A percentile compares a stretch with the other conserved stretches of the same genome.
Conservation (phyloP, 495 filamentous ascomycete species). For the Daldinia childiae region DNA sequence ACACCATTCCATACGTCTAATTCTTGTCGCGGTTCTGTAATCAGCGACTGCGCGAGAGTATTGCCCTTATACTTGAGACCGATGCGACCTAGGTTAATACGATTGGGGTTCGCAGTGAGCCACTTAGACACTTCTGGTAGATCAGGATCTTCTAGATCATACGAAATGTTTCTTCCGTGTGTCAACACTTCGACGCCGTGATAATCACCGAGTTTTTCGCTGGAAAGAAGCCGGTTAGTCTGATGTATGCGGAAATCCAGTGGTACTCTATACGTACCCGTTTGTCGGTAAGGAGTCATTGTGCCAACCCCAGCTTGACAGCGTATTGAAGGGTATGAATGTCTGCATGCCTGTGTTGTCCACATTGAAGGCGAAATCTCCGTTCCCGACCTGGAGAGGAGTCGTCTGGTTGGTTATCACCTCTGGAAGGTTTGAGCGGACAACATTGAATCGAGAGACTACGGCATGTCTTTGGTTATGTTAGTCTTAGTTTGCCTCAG, state of each 20-base stretch:
- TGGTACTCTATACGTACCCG: constrained; percentile 10
- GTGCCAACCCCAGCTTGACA: constrained; percentile 58
- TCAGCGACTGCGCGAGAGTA: constrained; percentile 43
- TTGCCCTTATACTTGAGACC: constrained; percentile 53
- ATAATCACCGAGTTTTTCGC: constrained; percentile 40
- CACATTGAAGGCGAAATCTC: constrained; percentile 63
- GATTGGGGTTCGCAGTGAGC: constrained; percentile 55
- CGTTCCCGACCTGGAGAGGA: constrained; percentile 63
- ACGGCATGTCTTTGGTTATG: constrained; percentile 19
- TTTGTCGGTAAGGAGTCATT: constrained; percentile 53
- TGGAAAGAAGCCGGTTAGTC: constrained; percentile 6
- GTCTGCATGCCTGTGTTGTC: constrained; percentile 64
- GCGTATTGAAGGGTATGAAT: constrained; percentile 60
- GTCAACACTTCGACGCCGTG: constrained; percentile 47
- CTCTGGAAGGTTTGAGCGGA: constrained; percentile 26
- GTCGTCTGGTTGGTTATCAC: constrained; percentile 47
- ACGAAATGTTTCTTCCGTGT: constrained; percentile 53
- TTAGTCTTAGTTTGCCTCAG: neutral
- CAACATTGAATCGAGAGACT: constrained; percentile 32
- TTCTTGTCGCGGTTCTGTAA: constrained; percentile 41
- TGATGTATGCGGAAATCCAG: neutral
- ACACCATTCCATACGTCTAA: constrained; percentile 52
- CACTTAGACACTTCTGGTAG: constrained; percentile 52
- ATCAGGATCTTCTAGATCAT: constrained; percentile 53
- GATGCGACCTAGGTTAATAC: constrained; percentile 58